Conservation (phyloP, 2,329 filamentous ascomycete species). For the Cordyceps pruinosa region DNA sequence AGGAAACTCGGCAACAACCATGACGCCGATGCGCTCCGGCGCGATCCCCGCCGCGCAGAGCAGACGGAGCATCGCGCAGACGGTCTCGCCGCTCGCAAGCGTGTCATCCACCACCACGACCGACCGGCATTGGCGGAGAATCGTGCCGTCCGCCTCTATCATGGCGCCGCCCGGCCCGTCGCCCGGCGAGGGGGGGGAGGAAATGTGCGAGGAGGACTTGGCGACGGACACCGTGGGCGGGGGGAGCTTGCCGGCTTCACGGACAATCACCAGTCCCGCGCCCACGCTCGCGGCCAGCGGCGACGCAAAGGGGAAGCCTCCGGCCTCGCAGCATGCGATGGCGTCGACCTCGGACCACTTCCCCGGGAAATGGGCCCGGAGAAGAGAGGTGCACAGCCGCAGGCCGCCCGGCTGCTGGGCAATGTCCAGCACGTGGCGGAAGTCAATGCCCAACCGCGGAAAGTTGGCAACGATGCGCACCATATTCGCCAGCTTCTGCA, state of each 20-base stretch:
- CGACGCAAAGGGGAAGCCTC: slow-evolving; percentile 50
- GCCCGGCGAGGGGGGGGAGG: slow-evolving; percentile 25
- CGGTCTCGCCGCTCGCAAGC: slow-evolving; percentile 47
- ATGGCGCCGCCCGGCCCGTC: not conserved
- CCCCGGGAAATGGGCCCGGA: slow-evolving; percentile 38
- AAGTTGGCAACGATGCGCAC: slow-evolving; percentile 42
- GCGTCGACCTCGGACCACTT: slow-evolving; percentile 40
- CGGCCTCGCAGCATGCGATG: slow-evolving; percentile 49
- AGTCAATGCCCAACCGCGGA: slow-evolving; percentile 43
- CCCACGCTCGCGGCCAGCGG: slow-evolving; percentile 36
- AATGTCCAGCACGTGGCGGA: slow-evolving; percentile 53
- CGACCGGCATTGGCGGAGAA: slow-evolving; percentile 30
- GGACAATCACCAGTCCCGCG: slow-evolving; percentile 43
- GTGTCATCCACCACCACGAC: slow-evolving; percentile 57
- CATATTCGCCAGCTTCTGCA: slow-evolving; percentile 43
- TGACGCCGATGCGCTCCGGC: slow-evolving; percentile 36
- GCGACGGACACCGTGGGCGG: slow-evolving; percentile 43
- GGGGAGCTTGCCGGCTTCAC: slow-evolving; percentile 52
- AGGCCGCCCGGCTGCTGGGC: slow-evolving; percentile 44
- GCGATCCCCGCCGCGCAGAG: slow-evolving; percentile 36
- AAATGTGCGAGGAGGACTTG: slow-evolving; percentile 48
- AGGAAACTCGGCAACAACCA: slow-evolving; percentile 53
- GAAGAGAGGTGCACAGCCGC: slow-evolving; percentile 41
- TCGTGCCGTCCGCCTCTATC: slow-evolving; percentile 44
- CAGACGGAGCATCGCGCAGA: slow-evolving; percentile 45